Conservation (phyloP, 106 monocot genomes). For the Acorus gramineus region DNA sequence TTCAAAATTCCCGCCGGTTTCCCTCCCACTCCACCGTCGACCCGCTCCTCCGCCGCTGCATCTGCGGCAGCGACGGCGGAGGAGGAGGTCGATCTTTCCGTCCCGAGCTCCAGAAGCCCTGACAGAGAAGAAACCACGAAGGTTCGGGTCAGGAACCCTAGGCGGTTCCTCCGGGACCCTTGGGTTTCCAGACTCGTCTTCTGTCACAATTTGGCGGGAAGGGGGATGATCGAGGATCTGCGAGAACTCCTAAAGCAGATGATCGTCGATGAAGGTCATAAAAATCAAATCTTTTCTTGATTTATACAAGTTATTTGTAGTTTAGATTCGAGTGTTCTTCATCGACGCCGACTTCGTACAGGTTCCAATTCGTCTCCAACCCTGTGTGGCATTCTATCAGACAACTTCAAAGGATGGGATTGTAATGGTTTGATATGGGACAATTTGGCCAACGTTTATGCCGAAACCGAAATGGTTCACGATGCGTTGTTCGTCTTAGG, state of each 20-base stretch:
- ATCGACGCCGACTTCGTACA: not conserved
- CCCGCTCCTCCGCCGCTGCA: not conserved
- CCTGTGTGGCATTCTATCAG: constrained; percentile 32
- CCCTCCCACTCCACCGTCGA: too few species aligned
- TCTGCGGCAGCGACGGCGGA: not conserved
- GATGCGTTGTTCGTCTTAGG: constrained; percentile 63
- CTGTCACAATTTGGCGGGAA: not conserved
- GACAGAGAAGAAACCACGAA: not conserved
- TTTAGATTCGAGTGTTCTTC: not conserved
- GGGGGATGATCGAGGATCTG: not conserved
- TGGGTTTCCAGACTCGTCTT: not conserved
- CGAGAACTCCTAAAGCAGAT: not conserved
- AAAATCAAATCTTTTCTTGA: not conserved
- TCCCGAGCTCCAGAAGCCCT: not conserved
- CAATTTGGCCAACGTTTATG: constrained; percentile 48
- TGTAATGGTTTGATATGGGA: constrained; percentile 39
- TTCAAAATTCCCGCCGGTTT: too few species aligned
- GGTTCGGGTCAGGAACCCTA: not conserved
- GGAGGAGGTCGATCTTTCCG: not conserved
- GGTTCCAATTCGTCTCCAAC: constrained; percentile 42
- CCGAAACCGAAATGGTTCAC: constrained; percentile 25
- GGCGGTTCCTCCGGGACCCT: not conserved
- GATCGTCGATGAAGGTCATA: not conserved
- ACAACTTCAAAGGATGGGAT: constrained; percentile 26
- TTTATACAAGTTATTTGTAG: not conserved